Base-by-base conservation (phyloP, 176 grass and related monocot species). In the Tillandsia leiboldiana region DNA sequence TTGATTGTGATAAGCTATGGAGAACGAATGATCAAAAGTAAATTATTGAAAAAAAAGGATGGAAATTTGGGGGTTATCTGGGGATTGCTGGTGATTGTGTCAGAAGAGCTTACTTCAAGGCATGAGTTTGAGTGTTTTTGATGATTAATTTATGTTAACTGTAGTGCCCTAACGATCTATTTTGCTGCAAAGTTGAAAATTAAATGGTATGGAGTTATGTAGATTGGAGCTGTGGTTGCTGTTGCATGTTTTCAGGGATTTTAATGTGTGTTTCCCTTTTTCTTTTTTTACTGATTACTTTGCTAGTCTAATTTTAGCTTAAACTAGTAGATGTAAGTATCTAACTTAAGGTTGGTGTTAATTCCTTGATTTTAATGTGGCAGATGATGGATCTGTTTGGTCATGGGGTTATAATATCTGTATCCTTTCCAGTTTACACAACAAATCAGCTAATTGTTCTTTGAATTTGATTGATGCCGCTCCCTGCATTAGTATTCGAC, bases 401-500 rank as follows among this genome's bases (percentile, higher is more conserved):
- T 99, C 94, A 59, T 99, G 94, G 94, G 94, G 94, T 75, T 99
- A 93, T 79, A 99, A 99, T 74, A 87, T 82, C 56, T 99, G 94
- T 99, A 99, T 93, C 84, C 87, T 93, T 87, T 42, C 33, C 7
- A 6, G 4, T 42, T 42, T 82, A 68, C 72, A 50, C 26, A 54
- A 18, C 18, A 52, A 14, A 50, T 47, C 10, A 50, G 48, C 77
- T 22, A 48, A 61, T 77, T 61, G 56, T 48, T 10, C 1, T 61
- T 69, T 1, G 22, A 62, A 9, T 12, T 69, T 53, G 28, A 59
- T 61, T 7, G 48, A 22, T 20, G 49, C 14, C 18, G 9, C 51
- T 59, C 12, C 53, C 42, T 67, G 1, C 17, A 48, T 33, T 53
- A 42, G 51, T 86, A 70, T 79, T 8, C 10, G 51, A 59, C 27